phyloP scores from a whole-genome alignment of 73 alveolate species.

The Paramecium sonneborni region DNA sequence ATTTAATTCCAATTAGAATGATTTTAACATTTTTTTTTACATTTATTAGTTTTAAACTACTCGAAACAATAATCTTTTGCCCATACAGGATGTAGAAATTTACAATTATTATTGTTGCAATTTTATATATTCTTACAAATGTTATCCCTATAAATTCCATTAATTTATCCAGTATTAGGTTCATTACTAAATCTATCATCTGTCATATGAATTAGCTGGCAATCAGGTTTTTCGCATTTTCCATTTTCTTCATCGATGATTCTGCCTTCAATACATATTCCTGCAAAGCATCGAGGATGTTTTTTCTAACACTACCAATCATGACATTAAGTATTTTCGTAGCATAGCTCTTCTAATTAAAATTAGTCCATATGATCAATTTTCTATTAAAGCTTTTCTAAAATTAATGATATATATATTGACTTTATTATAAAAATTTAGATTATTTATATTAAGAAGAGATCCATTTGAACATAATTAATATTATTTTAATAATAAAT shows the following conservation, averaged over 20 bases:
- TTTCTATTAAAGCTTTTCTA: no score
- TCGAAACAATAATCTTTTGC: not conserved
- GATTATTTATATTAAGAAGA: no score
- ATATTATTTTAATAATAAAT: no score
- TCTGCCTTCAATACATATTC: not conserved
- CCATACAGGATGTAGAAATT: not conserved
- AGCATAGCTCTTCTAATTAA: not conserved
- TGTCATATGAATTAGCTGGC: not conserved
- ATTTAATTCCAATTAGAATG: not conserved
- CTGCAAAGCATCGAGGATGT: slow-evolving; percentile 26
- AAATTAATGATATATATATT: no score
- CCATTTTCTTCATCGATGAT: not conserved
- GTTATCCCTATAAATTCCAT: not conserved
- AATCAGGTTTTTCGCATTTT: not conserved
- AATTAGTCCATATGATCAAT: not conserved
- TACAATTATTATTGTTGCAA: not conserved
- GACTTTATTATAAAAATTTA: no score
- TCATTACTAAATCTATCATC: not conserved
- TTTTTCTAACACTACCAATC: not conserved
- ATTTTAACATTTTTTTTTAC: not conserved
- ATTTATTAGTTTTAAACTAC: not conserved
- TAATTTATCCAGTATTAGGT: not conserved
- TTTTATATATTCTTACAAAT: not conserved
- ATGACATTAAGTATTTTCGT: not conserved
- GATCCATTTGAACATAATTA: no score